A percentile compares a stretch with the other conserved stretches of the same genome.
phyloP scores from a whole-genome alignment of 805 yeast species.

The Candida rishiriensis region DNA sequence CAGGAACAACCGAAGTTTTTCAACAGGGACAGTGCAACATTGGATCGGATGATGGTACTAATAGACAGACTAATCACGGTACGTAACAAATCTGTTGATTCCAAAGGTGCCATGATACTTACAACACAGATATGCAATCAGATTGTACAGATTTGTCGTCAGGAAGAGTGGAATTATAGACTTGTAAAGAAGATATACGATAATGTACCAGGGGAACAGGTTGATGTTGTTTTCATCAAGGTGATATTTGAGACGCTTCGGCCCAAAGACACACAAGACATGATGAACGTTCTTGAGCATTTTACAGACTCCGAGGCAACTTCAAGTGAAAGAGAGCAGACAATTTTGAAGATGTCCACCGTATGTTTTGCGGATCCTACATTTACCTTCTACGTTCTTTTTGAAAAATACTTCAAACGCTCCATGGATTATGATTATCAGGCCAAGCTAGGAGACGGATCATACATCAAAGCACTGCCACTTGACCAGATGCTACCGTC shows the following conservation, averaged over 20 bases:
- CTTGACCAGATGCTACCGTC: constrained; percentile 4
- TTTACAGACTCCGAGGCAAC: not conserved
- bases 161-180: not conserved
- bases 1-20: not conserved
- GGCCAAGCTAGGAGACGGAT: no score
- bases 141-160: not conserved
- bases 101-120: not conserved
- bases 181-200: constrained; percentile 1
- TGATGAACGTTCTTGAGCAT: constrained; percentile 1
- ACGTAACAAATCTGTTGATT: not conserved
- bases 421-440: no score
- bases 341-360: no score
- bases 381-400: no score
- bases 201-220: constrained; percentile 1
- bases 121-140: constrained; percentile 5
- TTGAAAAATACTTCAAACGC: no score
- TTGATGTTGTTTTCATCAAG: constrained; percentile 6
- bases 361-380: no score
- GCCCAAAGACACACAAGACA: constrained; percentile 1
- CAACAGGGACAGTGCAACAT: not conserved
- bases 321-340: not conserved
- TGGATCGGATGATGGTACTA: not conserved
- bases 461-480: no score
- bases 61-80: not conserved
- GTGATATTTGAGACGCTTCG: constrained; percentile 2